Percentiles rank a stretch among this genome's conserved stretches.
Conservation (phyloP, 2,329 filamentous ascomycete species). For the Colletotrichum melonis region DNA sequence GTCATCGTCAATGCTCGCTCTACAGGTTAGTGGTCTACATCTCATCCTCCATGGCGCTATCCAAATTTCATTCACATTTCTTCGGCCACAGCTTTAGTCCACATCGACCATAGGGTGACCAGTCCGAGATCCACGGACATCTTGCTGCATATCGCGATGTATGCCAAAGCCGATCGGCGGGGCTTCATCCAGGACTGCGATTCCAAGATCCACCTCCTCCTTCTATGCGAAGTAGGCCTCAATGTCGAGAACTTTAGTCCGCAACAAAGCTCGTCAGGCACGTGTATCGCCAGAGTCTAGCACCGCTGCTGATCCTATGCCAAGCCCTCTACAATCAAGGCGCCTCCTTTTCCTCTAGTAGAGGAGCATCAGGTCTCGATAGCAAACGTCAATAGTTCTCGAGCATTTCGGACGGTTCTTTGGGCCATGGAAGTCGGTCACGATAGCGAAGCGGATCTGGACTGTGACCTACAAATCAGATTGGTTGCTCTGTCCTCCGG, state of each 20-base stretch:
- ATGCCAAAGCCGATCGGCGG: neutral
- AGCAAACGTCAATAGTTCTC: neutral
- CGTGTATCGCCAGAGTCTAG: neutral
- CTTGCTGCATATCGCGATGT: neutral
- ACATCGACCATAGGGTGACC: neutral
- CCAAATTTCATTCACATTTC: neutral
- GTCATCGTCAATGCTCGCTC: neutral
- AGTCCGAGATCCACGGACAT: neutral
- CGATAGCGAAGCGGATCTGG: neutral
- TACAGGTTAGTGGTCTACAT: neutral
- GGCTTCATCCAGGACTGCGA: neutral
- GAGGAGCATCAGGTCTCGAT: neutral
- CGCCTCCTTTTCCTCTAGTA: neutral
- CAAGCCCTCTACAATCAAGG: neutral
- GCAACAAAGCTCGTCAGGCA: neutral
- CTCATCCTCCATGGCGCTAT: neutral
- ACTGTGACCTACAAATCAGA: conserved; percentile 60
- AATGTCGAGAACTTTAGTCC: neutral
- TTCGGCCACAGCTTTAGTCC: neutral
- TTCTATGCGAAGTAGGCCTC: neutral
- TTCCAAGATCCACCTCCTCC: neutral
- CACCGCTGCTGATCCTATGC: neutral
- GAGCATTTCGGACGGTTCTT: neutral
- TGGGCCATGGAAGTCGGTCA: neutral
- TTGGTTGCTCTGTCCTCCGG: conserved; percentile 44